A percentile compares a stretch with the other conserved stretches of the same genome.
Evolutionary conservation across 495 filamentous ascomycete genomes (phyloP).

Genomic region (Penicillium robsamsonii): DNA sequence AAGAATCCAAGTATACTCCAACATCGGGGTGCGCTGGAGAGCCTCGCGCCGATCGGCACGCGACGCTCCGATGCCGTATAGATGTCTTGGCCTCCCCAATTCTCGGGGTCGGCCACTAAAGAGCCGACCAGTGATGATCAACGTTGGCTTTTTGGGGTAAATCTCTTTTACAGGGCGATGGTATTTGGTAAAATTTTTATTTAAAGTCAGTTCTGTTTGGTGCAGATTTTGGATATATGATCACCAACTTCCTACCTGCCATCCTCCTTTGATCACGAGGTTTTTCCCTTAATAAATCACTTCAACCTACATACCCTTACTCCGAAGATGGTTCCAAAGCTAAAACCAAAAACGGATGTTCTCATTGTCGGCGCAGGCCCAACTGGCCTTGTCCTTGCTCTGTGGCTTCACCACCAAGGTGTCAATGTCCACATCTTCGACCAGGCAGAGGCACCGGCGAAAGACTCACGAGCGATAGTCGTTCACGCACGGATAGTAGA

Average conservation of each 20-base stretch:
- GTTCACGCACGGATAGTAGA: conserved; percentile 47
- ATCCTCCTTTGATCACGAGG: neutral
- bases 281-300: neutral
- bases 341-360: conserved; percentile 31
- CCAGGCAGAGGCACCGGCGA: conserved; percentile 24
- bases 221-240: neutral
- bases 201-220: neutral
- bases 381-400: conserved; percentile 40
- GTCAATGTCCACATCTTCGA: conserved; percentile 39
- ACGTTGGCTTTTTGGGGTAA: neutral
- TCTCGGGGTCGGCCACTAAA: conserved; percentile 20
- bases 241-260: neutral
- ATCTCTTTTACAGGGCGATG: neutral
- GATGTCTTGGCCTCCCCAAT: neutral
- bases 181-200: neutral
- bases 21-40: neutral
- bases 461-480: conserved; percentile 35
- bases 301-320: neutral
- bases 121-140: conserved; percentile 11
- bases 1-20: neutral
- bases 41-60: conserved; percentile 15
- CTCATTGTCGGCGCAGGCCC: conserved; percentile 44
- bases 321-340: neutral
- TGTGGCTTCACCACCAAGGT: conserved; percentile 38
- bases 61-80: conserved; percentile 8